A percentile compares a stretch with the other conserved stretches of the same genome.
phyloP scores from a whole-genome alignment of 2,329 filamentous ascomycete species.

The Botrytis elliptica region DNA sequence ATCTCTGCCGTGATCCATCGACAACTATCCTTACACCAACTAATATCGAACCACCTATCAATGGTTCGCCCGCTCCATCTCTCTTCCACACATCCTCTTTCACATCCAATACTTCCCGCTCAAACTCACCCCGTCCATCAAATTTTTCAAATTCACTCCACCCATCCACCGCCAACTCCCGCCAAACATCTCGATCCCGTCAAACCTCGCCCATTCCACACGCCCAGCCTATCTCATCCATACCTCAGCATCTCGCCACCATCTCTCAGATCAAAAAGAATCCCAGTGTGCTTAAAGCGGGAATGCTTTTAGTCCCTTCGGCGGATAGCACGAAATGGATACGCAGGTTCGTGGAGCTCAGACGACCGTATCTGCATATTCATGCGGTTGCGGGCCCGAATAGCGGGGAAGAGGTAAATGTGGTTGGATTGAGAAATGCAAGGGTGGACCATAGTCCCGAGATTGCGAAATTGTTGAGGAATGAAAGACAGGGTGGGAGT shows the following conservation, averaged over 20 bases:
- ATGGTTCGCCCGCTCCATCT: slow-evolving; percentile 51
- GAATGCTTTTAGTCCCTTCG: slow-evolving; percentile 83
- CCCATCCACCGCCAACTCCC: slow-evolving; percentile 35
- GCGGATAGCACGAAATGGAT: slow-evolving; percentile 82
- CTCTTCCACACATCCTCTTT: slow-evolving; percentile 40
- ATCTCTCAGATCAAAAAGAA: slow-evolving; percentile 81
- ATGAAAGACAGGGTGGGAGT: not conserved
- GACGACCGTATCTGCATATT: slow-evolving; percentile 87
- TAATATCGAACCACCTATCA: slow-evolving; percentile 67
- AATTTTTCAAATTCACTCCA: slow-evolving; percentile 13
- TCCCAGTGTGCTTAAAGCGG: slow-evolving; percentile 75
- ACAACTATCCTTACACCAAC: slow-evolving; percentile 54
- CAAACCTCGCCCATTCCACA: slow-evolving; percentile 6
- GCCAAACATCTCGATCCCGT: slow-evolving; percentile 11
- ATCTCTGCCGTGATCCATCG: slow-evolving; percentile 37
- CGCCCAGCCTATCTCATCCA: slow-evolving; percentile 32
- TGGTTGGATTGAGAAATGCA: slow-evolving; percentile 84
- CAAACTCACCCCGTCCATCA: slow-evolving; percentile 30
- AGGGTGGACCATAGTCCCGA: slow-evolving; percentile 91
- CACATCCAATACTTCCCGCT: slow-evolving; percentile 44
- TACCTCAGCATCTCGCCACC: slow-evolving; percentile 65
- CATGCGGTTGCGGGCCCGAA: slow-evolving; percentile 61
- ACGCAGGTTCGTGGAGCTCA: slow-evolving; percentile 87
- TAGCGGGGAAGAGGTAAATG: slow-evolving; percentile 85
- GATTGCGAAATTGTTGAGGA: slow-evolving; percentile 69